Percentiles rank a stretch among this genome's conserved stretches.
Conservation (phyloP, 352 stramenopile genomes). For the Globisporangium acanthophoron region DNA sequence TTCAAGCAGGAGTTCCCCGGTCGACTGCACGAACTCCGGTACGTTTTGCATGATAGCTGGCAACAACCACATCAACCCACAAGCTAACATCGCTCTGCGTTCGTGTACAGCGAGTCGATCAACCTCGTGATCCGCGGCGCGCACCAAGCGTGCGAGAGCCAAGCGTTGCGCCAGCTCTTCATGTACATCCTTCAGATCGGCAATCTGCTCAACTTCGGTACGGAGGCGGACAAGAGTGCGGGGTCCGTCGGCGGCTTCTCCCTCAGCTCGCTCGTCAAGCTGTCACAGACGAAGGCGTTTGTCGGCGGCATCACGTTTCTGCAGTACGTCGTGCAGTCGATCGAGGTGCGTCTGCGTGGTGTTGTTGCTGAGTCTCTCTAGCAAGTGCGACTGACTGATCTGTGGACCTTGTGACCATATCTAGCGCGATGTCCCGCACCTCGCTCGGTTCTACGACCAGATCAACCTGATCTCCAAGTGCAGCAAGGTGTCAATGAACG, state of each 20-base stretch:
- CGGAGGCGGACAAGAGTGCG: conserved; percentile 23
- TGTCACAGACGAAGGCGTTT: conserved; percentile 86
- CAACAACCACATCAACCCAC: too few relatives aligned
- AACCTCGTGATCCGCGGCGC: conserved; percentile 70
- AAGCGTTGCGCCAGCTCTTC: conserved; percentile 71
- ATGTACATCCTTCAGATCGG: conserved; percentile 76
- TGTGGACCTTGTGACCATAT: neutral
- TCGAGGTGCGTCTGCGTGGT: conserved; percentile 28
- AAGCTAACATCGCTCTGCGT: too few relatives aligned
- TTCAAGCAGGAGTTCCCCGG: conserved; percentile 84
- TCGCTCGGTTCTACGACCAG: conserved; percentile 70
- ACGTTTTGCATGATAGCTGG: neutral
- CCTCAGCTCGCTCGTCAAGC: conserved; percentile 72
- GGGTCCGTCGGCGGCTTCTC: conserved; percentile 59
- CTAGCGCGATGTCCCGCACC: conserved; percentile 56
- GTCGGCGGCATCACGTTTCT: conserved; percentile 76
- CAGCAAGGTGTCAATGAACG: conserved; percentile 63
- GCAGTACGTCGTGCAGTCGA: conserved; percentile 84
- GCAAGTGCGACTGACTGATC: too few relatives aligned
- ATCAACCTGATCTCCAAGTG: conserved; percentile 72
- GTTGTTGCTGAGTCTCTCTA: neutral
- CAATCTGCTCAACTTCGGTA: conserved; percentile 53
- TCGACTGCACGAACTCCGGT: conserved; percentile 65
- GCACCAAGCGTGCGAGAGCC: conserved; percentile 74
- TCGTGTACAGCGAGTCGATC: conserved; percentile 45